phyloP scores from a whole-genome alignment of 208 protist species.

The Herpetomonas samuelpessoai region DNA sequence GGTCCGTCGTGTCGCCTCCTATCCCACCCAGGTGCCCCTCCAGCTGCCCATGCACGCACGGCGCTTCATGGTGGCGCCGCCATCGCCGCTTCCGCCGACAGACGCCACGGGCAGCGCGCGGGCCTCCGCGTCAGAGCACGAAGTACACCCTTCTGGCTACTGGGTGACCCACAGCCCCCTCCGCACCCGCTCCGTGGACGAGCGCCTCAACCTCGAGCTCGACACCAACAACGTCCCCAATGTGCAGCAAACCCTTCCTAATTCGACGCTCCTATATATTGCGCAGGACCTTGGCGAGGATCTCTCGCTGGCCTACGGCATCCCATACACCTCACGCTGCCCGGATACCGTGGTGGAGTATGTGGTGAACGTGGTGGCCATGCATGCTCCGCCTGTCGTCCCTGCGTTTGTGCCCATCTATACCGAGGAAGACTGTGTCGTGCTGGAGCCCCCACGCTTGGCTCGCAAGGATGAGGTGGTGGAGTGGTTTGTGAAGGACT shows the following conservation, averaged over 20 bases:
- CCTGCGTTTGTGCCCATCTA: slow-evolving; percentile 61
- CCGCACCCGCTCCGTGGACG: slow-evolving; percentile 47
- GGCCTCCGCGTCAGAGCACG: slow-evolving; percentile 6
- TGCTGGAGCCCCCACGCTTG: slow-evolving; percentile 47
- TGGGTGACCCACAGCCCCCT: slow-evolving; percentile 50
- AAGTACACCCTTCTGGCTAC: slow-evolving; percentile 24
- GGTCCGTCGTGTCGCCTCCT: slow-evolving; percentile 54
- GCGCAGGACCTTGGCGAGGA: slow-evolving; percentile 65
- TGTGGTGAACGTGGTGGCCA: slow-evolving; percentile 46
- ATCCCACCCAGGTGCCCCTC: slow-evolving; percentile 35
- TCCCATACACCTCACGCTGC: slow-evolving; percentile 59
- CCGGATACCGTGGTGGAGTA: slow-evolving; percentile 60
- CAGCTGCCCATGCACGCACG: slow-evolving; percentile 74
- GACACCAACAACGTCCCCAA: slow-evolving; percentile 73
- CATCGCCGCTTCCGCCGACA: slow-evolving; percentile 6
- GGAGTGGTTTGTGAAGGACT: slow-evolving; percentile 49
- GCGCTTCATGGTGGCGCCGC: slow-evolving; percentile 41
- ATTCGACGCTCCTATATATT: slow-evolving; percentile 66
- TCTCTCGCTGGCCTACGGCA: slow-evolving; percentile 19
- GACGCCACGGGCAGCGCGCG: neutral
- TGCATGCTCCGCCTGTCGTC: slow-evolving; percentile 42
- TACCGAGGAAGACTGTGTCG: slow-evolving; percentile 74
- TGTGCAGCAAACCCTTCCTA: slow-evolving; percentile 44
- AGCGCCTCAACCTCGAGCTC: slow-evolving; percentile 33
- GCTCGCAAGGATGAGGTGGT: slow-evolving; percentile 70